These are phyloP conservation scores for Cutaneotrichosporon sp. DNA, from an alignment of 1,284 basidiomycete genomes.

Conservation along the genomic window DNA sequence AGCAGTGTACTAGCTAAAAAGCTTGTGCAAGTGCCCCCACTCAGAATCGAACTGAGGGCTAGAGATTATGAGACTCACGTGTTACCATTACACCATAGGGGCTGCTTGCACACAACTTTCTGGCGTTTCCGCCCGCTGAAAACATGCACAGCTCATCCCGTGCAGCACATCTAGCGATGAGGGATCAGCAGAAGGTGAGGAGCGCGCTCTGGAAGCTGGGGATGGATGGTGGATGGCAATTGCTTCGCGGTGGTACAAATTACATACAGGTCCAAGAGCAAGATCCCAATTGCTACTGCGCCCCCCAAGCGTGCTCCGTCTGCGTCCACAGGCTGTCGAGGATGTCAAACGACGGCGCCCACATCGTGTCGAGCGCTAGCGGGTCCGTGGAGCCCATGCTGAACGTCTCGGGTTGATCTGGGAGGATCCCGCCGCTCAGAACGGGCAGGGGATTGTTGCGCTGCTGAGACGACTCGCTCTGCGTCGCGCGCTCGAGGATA, in stretches of 20 bases:
- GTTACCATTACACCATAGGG: conserved; percentile 19
- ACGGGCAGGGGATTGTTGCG: not conserved
- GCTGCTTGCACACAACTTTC: no score
- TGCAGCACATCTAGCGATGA: no score
- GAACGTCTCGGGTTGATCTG: not conserved
- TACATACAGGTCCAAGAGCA: no score
- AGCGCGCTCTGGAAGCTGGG: no score
- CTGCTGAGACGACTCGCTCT: not conserved
- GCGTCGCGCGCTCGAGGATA: conserved; percentile 12
- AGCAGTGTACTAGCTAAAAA: no score
- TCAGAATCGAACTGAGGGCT: conserved; percentile 20
- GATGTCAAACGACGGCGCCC: conserved; percentile 16
- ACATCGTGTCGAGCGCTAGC: not conserved
- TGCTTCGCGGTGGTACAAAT: no score
- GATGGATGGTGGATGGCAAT: no score
- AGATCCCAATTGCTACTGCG: not conserved
- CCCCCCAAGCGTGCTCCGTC: conserved; percentile 9
- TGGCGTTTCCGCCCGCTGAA: no score
- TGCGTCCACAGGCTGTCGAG: conserved; percentile 19
- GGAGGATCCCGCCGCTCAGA: not conserved
- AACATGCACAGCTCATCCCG: no score
- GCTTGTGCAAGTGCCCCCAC: conserved; percentile 14
- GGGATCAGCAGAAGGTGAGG: no score
- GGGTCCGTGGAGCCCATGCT: not conserved
- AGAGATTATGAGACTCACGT: conserved; percentile 20